Evolutionary conservation across 2,329 filamentous ascomycete species (phyloP), one percentile per base, ranked within the genome.

Genomic region (Xylariomycetidae sp.): DNA sequence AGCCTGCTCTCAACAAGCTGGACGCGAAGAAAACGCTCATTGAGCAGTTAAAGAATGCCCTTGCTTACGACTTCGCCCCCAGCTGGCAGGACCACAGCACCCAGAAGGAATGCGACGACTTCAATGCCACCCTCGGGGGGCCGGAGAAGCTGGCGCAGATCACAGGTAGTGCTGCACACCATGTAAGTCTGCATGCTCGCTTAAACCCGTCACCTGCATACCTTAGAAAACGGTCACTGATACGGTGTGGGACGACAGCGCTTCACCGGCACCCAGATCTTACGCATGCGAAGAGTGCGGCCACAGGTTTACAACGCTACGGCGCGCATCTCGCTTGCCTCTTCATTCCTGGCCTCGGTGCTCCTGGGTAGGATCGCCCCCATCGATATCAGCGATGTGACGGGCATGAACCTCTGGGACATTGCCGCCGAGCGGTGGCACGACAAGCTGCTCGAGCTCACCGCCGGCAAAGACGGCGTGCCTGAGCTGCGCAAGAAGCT

Each of bases 1-100:
- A 85, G 54, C 52, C 60, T 6, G 53, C 82, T 26, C 70, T 96
- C 26, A 63, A 57, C 4, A 64, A 52, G 10, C 64, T 96, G 26
- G 70, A 85, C 45, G 55, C 71, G 3, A 74, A 61, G 14, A 74
- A 74, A 54, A 63, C 71, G 1, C 65, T 96, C 29, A 71, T 84
- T 31, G 78, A 84, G 39, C 88, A 94, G 63, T 66, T 96, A 17
- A 61, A 66, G 8, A 65, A 63, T 3, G 84, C 82, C 0, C 85
- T 96, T 54, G 84, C 88, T 12, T 83, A 93, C 58, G 80, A 84
- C 4, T 89, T 80, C 63, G 88, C 86, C 45, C 92, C 92, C 6
- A 98, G 96, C 59, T 98, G 92, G 92, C 92, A 96, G 64, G 92
- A 98, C 59, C 83, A 89, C 41, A 95, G 88, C 63, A 96, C 92